Evolutionary conservation across 208 protist species (phyloP).

Genomic region (Acanthamoeba lugdunensis): DNA sequence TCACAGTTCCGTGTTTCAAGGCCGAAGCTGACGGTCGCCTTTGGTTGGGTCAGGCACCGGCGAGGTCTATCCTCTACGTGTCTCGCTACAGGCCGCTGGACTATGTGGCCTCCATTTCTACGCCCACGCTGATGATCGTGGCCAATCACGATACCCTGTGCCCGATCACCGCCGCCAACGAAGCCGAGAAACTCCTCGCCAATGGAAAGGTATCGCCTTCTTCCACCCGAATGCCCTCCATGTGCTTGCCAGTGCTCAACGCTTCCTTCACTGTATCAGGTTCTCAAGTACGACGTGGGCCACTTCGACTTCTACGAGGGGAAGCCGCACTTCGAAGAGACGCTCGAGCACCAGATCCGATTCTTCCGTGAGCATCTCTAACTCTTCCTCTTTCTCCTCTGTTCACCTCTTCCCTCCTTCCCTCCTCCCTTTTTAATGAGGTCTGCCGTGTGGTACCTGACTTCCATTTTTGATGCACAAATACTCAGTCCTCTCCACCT

Average conservation of each 20-base stretch:
- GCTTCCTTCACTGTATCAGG: background rate
- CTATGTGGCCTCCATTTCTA: background rate
- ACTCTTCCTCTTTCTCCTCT: background rate
- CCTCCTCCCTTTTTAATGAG: background rate
- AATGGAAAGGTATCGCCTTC: background rate
- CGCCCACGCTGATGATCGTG: background rate
- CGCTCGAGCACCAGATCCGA: background rate
- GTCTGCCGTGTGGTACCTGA: background rate
- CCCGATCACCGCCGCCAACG: slow-evolving; percentile 8
- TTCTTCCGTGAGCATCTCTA: slow-evolving; percentile 35
- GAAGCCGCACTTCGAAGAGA: background rate
- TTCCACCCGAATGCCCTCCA: background rate
- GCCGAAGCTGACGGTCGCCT: too few relatives aligned
- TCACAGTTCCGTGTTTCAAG: background rate
- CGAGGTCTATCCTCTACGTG: background rate
- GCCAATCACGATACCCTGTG: slow-evolving; percentile 9
- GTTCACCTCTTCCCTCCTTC: background rate
- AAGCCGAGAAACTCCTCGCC: slow-evolving; percentile 30
- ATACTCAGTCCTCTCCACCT: background rate
- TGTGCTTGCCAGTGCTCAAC: background rate
- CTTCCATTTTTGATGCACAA: background rate
- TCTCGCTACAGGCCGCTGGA: slow-evolving; percentile 29
- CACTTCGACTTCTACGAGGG: slow-evolving; percentile 40
- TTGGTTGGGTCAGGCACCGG: background rate
- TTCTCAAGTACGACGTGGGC: background rate